Evolutionary conservation across 305 asterid species (phyloP), one percentile per base, ranked within the genome.

Genomic region (Andrographis paniculata): DNA sequence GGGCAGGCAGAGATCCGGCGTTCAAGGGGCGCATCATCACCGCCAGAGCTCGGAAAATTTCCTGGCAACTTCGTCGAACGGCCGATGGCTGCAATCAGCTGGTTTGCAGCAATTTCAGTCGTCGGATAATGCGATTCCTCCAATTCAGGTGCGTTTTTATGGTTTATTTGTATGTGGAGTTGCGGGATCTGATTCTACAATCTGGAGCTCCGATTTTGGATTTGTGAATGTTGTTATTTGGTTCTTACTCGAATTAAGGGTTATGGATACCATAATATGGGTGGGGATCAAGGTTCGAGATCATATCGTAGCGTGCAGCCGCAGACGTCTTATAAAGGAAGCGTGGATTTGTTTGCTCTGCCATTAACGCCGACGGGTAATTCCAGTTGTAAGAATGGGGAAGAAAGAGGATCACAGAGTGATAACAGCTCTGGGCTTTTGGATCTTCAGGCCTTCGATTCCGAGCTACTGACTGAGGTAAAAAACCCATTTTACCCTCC

Each of bases 41-140:
- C 83, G 97, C 17, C 99, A 87, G 57, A 69, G 73, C 71, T 92
- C 97, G 41, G 95, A 87, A 44, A 69, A 87, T 67, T 89, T 68
- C 54, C 58, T 71, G 5, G 94, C 86, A n/a, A 54, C 78, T 38
- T 78, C 96, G 2, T 78, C 98, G 14, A 76, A 89, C 42, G 92
- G 88, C 14, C 69, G 95, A 53, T 92, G 99, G 96, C 75, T 92
- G 48, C 99, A 92, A 63, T 92, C 99, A 50, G 94, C 99, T 62
- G 99, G 99, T 43, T 65, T 87, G 50, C 99, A 92, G 58, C 97
- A 87, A 58, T 73, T 81, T 1, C 97, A 87, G 65, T 75, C 95
- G 17, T 73, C 94, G 1, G 75, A 53, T 74, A 77, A 69, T 70
- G 76, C 77, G 51, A 65, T 46, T 68, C 76, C 87, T 64, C 78